Evolutionary conservation across 257 asterid genomes (phyloP).

Genomic region (Lycium ferocissimum): DNA sequence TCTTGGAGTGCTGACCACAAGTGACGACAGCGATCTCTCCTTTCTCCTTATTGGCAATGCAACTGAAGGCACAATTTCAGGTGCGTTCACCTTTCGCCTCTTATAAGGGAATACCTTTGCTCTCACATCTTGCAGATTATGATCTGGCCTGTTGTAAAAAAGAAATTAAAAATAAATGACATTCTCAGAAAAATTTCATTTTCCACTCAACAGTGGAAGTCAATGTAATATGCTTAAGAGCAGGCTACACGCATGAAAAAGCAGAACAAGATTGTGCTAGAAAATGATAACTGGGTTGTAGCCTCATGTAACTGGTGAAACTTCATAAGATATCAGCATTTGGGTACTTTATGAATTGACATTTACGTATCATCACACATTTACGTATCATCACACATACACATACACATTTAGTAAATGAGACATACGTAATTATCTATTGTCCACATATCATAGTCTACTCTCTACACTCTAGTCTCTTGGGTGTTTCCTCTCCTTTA

Average conservation of each 20-base stretch:
- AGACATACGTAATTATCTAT: background rate
- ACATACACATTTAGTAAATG: background rate
- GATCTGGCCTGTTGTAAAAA: conserved; percentile 73
- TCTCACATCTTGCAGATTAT: conserved; percentile 89
- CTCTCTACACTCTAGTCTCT: background rate
- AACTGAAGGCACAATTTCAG: conserved; percentile 68
- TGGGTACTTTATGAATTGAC: background rate
- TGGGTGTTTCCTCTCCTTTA: background rate
- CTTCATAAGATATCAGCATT: background rate
- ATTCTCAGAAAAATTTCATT: conserved; percentile 23
- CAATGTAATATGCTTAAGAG: background rate
- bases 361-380: background rate
- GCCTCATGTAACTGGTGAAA: conserved; percentile 1
- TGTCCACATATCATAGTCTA: background rate
- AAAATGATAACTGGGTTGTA: background rate
- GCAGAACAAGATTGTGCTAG: background rate
- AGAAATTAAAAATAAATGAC: background rate
- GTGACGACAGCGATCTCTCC: conserved; percentile 94
- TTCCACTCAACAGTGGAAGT: background rate
- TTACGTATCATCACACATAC: background rate
- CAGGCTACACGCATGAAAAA: background rate
- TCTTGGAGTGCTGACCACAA: conserved; percentile 96
- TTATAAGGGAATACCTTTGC: conserved; percentile 90
- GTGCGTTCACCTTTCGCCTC: conserved; percentile 76
- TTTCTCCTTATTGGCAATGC: conserved; percentile 88